A percentile compares a stretch with the other conserved stretches of the same genome.
Evolutionary conservation across 2,329 filamentous ascomycete species (phyloP).

Genomic region (Colletotrichum zoysiae): DNA sequence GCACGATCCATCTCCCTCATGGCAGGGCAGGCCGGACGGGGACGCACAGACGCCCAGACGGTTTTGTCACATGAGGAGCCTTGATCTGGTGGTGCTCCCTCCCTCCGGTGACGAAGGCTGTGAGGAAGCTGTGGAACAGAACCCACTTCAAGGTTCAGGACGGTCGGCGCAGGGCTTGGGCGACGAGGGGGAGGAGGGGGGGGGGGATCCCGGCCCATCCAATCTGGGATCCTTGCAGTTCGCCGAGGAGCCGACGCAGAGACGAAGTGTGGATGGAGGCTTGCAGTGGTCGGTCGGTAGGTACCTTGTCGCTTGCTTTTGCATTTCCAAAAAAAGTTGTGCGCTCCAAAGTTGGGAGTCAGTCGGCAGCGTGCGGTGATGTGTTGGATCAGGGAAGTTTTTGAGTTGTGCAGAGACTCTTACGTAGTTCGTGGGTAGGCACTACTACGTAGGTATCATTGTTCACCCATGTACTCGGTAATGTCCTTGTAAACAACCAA

Average conservation of each 20-base stretch:
- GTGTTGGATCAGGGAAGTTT: background rate
- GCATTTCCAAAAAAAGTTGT: background rate
- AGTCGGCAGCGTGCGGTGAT: background rate
- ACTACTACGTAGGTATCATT: too few relatives aligned
- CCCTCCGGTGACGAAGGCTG: background rate
- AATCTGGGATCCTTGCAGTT: slow-evolving; percentile 38
- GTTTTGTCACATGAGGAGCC: slow-evolving; percentile 6
- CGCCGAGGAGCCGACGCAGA: slow-evolving; percentile 35
- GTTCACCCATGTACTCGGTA: too few relatives aligned
- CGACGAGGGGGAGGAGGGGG: too few relatives aligned
- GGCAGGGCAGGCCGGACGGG: background rate
- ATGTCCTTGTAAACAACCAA: background rate
- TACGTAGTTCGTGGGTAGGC: too few relatives aligned
- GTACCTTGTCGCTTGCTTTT: slow-evolving; percentile 1
- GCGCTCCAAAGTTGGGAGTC: background rate
- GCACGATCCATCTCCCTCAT: background rate
- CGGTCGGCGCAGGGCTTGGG: background rate
- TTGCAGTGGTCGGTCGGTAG: slow-evolving; percentile 22
- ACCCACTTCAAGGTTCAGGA: background rate
- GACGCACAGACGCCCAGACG: slow-evolving; percentile 11
- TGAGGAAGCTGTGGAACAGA: slow-evolving; percentile 7
- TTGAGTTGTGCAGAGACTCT: background rate
- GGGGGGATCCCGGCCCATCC: slow-evolving; percentile 30
- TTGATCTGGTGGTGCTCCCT: slow-evolving; percentile 12
- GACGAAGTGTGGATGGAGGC: slow-evolving; percentile 37